These are phyloP conservation scores for Mycena galopus DNA, from an alignment of 768 basidiomycete genomes.

Conservation along the genomic window DNA sequence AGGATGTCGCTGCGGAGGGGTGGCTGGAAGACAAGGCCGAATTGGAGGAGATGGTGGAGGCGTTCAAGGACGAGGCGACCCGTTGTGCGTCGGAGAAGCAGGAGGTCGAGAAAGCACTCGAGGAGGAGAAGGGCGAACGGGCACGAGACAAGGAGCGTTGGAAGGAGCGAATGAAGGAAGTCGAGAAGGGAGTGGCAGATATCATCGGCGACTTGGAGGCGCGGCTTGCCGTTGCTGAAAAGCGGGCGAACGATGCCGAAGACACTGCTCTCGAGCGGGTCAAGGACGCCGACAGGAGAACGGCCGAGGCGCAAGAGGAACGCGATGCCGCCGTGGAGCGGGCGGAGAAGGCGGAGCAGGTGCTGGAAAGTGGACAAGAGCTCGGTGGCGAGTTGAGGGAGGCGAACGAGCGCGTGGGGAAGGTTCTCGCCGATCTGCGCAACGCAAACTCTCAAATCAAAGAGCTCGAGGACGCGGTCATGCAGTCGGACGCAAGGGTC, in stretches of 20 bases:
- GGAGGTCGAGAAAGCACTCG: slow-evolving; percentile 59
- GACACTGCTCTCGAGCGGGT: slow-evolving; percentile 52
- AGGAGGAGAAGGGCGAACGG: slow-evolving; percentile 70
- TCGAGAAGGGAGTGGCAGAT: slow-evolving; percentile 75
- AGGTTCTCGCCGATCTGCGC: slow-evolving; percentile 69
- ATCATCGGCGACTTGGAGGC: slow-evolving; percentile 76
- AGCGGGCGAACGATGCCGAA: slow-evolving; percentile 54
- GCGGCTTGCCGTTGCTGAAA: slow-evolving; percentile 67
- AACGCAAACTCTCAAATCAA: slow-evolving; percentile 70
- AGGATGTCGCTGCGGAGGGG: slow-evolving; percentile 72
- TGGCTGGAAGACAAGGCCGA: slow-evolving; percentile 82
- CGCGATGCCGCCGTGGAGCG: slow-evolving; percentile 69
- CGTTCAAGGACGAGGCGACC: slow-evolving; percentile 62
- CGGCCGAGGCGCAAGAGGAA: slow-evolving; percentile 63
- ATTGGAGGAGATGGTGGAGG: slow-evolving; percentile 65
- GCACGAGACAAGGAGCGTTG: slow-evolving; percentile 76
- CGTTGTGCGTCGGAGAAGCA: slow-evolving; percentile 62
- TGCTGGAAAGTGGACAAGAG: slow-evolving; percentile 74
- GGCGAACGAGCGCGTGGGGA: slow-evolving; percentile 71
- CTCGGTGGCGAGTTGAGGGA: slow-evolving; percentile 76
- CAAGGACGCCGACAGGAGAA: slow-evolving; percentile 61
- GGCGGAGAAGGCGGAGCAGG: slow-evolving; percentile 73
- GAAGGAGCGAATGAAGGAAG: slow-evolving; percentile 78
- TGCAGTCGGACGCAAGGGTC: slow-evolving; percentile 62
- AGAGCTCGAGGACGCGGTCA: slow-evolving; percentile 74